Evolutionary conservation across 2,329 filamentous ascomycete genomes (phyloP).

Genomic region (Epichloe hybrida): DNA sequence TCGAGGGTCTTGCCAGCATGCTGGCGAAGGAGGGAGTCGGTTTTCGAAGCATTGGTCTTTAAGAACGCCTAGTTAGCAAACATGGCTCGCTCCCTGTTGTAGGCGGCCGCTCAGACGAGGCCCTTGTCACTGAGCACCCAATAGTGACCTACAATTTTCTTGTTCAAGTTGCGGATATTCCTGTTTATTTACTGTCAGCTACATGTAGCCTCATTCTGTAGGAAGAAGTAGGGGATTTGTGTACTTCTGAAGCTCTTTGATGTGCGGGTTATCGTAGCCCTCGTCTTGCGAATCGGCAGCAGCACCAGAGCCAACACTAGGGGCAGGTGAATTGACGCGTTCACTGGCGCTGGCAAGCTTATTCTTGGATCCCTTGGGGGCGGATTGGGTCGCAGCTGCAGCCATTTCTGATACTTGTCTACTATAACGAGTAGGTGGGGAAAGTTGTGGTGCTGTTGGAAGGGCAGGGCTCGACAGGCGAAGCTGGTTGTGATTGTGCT

Average conservation of each 20-base stretch:
- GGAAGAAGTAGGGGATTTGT: slow-evolving; percentile 16
- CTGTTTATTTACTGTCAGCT: slow-evolving; percentile 28
- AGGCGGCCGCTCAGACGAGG: neutral
- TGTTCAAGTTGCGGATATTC: slow-evolving; percentile 81
- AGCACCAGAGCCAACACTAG: slow-evolving; percentile 30
- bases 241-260: slow-evolving; percentile 85
- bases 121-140: neutral
- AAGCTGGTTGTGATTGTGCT: neutral
- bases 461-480: neutral
- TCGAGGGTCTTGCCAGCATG: slow-evolving; percentile 60
- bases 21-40: slow-evolving; percentile 54
- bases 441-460: slow-evolving; percentile 5
- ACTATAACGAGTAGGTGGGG: slow-evolving; percentile 4
- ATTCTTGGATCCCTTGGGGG: slow-evolving; percentile 59
- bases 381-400: slow-evolving; percentile 43
- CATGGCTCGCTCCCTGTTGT: slow-evolving; percentile 17
- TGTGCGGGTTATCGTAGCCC: slow-evolving; percentile 57
- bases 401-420: slow-evolving; percentile 34
- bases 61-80: neutral
- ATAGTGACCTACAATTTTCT: slow-evolving; percentile 68
- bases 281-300: slow-evolving; percentile 46
- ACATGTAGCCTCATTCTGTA: neutral
- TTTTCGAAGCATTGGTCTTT: slow-evolving; percentile 58
- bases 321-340: slow-evolving; percentile 42
- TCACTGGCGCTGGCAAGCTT: slow-evolving; percentile 39